Percentiles rank a stretch among this genome's conserved stretches.
Evolutionary conservation across 139 green algal species (phyloP).

Genomic region (Marvania coccoides): DNA sequence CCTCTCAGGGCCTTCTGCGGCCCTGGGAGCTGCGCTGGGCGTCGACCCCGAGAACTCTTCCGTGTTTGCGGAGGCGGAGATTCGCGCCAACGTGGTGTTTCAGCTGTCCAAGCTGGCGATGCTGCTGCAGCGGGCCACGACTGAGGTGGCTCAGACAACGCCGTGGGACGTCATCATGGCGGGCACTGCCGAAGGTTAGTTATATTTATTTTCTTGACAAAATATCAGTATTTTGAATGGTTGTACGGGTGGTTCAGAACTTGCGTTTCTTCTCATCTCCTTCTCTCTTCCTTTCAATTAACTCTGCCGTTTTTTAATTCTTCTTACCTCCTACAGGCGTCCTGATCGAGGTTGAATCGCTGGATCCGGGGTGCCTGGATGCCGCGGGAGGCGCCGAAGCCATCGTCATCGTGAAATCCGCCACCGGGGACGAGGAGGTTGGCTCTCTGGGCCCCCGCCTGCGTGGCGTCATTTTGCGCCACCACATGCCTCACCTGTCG

Average conservation of each 20-base stretch:
- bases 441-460: slow-evolving; percentile 51
- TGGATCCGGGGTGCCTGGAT: slow-evolving; percentile 52
- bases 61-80: slow-evolving; percentile 85
- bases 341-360: slow-evolving; percentile 51
- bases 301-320: no score
- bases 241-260: no score
- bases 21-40: slow-evolving; percentile 68
- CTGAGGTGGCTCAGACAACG: slow-evolving; percentile 4
- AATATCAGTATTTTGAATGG: no score
- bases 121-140: slow-evolving; percentile 33
- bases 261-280: no score
- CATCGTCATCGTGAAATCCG: slow-evolving; percentile 60
- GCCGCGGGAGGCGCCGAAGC: slow-evolving; percentile 9
- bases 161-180: slow-evolving; percentile 83
- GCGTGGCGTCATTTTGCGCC: slow-evolving; percentile 72
- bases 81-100: slow-evolving; percentile 84
- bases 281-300: no score
- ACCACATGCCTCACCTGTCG: slow-evolving; percentile 89
- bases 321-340: no score
- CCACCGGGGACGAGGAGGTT: slow-evolving; percentile 93
- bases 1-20: slow-evolving; percentile 29
- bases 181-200: slow-evolving; percentile 37
- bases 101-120: slow-evolving; percentile 66
- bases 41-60: slow-evolving; percentile 34
- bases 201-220: no score